Percentiles rank a stretch among this genome's conserved stretches.
These are phyloP conservation scores for Ilyonectria robusta DNA, from an alignment of 2,329 filamentous ascomycete genomes.

Conservation along the genomic window DNA sequence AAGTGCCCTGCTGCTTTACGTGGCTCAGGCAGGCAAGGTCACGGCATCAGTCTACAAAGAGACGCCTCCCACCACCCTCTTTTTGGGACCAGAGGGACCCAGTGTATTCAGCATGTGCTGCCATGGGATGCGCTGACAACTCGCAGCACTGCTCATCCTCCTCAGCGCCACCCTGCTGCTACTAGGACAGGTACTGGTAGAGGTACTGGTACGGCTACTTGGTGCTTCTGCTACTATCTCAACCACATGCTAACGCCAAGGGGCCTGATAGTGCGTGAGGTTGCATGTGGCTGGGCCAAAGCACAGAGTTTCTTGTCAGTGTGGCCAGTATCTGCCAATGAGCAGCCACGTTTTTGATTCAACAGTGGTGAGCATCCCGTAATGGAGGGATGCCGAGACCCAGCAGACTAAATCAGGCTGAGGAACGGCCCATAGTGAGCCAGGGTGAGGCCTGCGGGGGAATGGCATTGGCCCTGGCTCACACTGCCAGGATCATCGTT, in stretches of 20 bases:
- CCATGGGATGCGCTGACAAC: conserved; percentile 1
- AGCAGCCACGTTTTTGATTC: conserved; percentile 16
- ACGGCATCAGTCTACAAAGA: conserved; percentile 21
- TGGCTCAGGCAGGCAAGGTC: conserved; percentile 13
- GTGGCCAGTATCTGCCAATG: conserved; percentile 5
- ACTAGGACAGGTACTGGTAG: neutral
- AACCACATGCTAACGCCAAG: conserved; percentile 4
- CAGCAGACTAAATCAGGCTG: neutral
- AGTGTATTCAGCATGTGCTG: conserved; percentile 5
- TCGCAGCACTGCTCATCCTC: neutral
- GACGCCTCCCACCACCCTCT: conserved; percentile 13
- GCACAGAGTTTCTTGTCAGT: neutral
- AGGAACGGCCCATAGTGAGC: conserved; percentile 11
- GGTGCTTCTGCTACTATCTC: neutral
- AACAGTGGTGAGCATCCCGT: conserved; percentile 10
- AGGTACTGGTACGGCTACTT: neutral
- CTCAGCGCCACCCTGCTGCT: neutral
- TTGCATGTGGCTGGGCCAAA: conserved; percentile 10
- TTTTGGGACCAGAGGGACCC: conserved; percentile 6
- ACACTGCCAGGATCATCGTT: neutral
- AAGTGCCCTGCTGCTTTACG: conserved; percentile 21
- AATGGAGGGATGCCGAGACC: conserved; percentile 4
- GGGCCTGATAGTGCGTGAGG: neutral
- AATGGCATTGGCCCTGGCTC: neutral
- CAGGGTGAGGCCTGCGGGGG: conserved; percentile 9